A percentile compares a stretch with the other conserved stretches of the same genome.
These are phyloP conservation scores for Peronospora farinosa DNA, from an alignment of 352 stramenopile species.

Conservation along the genomic window DNA sequence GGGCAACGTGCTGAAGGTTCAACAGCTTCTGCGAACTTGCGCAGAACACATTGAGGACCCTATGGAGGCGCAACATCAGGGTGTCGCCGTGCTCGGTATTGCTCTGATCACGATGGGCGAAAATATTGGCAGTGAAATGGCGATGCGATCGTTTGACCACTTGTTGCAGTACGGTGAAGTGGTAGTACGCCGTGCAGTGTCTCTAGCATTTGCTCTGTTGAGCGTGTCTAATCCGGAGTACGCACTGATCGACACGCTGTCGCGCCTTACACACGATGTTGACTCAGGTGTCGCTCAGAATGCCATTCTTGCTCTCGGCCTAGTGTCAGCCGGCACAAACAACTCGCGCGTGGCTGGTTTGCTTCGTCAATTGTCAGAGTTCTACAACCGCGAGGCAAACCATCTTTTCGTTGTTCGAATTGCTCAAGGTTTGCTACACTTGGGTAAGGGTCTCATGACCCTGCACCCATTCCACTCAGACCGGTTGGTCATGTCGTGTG, in stretches of 20 bases:
- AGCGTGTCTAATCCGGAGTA: conserved; percentile 98
- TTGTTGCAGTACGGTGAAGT: conserved; percentile 99
- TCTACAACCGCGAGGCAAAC: conserved; percentile 96
- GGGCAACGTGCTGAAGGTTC: conserved; percentile 98
- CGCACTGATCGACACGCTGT: conserved; percentile 93
- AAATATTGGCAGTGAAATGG: conserved; percentile 96
- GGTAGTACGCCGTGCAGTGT: conserved; percentile 94
- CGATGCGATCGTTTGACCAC: conserved; percentile 97
- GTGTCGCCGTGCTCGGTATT: conserved; percentile 95
- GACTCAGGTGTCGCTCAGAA: conserved; percentile 96
- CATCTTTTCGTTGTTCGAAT: conserved; percentile 98
- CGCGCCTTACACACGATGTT: conserved; percentile 96
- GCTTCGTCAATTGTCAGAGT: conserved; percentile 94
- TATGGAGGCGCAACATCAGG: conserved; percentile 80
- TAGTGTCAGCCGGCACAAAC: conserved; percentile 98
- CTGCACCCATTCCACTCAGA: conserved; percentile 98
- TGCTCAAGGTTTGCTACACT: conserved; percentile 97
- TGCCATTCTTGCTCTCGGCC: conserved; percentile 94
- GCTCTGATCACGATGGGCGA: conserved; percentile 98
- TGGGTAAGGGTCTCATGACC: conserved; percentile 98
- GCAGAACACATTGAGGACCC: conserved; percentile 93
- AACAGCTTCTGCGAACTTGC: conserved; percentile 96
- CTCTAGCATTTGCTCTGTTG: conserved; percentile 93
- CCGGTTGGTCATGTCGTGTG: conserved; percentile 79
- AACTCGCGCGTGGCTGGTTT: conserved; percentile 98